Evolutionary conservation across 2,329 filamentous ascomycete species (phyloP).

Genomic region (Diaporthe aspalathi): DNA sequence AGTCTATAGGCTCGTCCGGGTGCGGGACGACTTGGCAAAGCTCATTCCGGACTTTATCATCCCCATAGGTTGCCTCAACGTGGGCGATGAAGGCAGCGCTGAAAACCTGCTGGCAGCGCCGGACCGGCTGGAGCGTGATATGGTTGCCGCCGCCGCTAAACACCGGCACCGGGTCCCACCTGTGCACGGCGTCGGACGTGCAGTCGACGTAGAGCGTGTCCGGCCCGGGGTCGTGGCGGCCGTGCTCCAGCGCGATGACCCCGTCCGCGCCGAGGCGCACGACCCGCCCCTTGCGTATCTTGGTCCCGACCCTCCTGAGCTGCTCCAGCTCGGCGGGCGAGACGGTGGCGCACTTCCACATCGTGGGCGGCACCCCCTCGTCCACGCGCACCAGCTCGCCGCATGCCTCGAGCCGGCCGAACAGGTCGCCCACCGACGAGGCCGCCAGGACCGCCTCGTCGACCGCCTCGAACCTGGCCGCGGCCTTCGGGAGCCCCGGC

Average conservation of each 20-base stretch:
- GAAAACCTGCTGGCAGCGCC: not conserved
- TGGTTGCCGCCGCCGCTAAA: not conserved
- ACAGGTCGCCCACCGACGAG: not conserved
- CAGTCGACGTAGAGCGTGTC: conserved; percentile 14
- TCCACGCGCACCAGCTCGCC: not conserved
- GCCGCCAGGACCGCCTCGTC: not conserved
- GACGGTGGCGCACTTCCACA: not conserved
- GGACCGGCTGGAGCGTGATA: conserved; percentile 5
- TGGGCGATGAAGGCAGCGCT: conserved; percentile 13
- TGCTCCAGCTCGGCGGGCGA: not conserved
- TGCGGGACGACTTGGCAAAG: not conserved
- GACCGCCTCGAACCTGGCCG: not conserved
- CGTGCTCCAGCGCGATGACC: not conserved
- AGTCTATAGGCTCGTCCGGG: not conserved
- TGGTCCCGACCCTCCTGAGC: not conserved
- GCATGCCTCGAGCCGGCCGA: not conserved
- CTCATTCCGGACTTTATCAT: not conserved
- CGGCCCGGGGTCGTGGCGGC: not conserved
- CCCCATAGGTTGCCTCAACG: not conserved
- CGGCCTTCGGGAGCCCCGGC: not conserved
- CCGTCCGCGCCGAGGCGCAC: not conserved
- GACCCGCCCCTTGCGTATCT: not conserved
- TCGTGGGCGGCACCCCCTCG: not conserved
- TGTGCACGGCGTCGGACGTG: not conserved
- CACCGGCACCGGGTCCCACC: not conserved